Base-by-base conservation (phyloP, 495 filamentous ascomycete species). In the Penicillium herquei region DNA sequence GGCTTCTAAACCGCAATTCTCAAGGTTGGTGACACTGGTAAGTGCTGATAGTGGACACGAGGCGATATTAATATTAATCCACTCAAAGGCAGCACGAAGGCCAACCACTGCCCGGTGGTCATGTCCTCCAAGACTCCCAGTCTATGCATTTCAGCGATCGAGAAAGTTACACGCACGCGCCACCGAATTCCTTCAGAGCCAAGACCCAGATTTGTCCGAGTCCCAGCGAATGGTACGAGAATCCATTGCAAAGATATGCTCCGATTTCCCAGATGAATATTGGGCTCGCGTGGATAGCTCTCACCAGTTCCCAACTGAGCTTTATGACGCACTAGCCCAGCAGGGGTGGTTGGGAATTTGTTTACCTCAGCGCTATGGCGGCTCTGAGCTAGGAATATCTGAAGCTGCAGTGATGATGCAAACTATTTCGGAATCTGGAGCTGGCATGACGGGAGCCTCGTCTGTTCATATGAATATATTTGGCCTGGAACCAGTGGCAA, bases 401-500 rank as follows among this genome's bases (percentile, higher is more conserved):
- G 88, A 91, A 63, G 88, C 89, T 9, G 87, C 87, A 2, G 86
- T 90, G 78, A 89, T 92, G 86, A 79, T 92, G 74, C 88, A 92
- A 58, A 88, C 87, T 26, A 88, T 91, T 51, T 78, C 86, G 13
- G 87, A 90, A 72, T 83, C 81, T 21, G 87, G 88, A 3, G 88
- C 85, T 17, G 87, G 87, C 6, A 87, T 91, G 69, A 87, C 87
- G 3, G 88, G 87, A 7, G 87, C 89, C 1, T 87, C 91, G 52
- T 77, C 83, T 10, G 84, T 90, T 33, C 87, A 91, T 64, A 87
- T 87, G 47, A 87, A 84, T 46, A 86, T 91, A 13, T 90, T 90
- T 63, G 88, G 86, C 9, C 87, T 88, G 0, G 85, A 91, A 65
- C 88, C 87, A 14, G 74, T 90, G 4, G 82, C 83, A 11, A 86